These are phyloP conservation scores for Auriscalpium microsporum DNA, from an alignment of 768 basidiomycete genomes.

Conservation along the genomic window DNA sequence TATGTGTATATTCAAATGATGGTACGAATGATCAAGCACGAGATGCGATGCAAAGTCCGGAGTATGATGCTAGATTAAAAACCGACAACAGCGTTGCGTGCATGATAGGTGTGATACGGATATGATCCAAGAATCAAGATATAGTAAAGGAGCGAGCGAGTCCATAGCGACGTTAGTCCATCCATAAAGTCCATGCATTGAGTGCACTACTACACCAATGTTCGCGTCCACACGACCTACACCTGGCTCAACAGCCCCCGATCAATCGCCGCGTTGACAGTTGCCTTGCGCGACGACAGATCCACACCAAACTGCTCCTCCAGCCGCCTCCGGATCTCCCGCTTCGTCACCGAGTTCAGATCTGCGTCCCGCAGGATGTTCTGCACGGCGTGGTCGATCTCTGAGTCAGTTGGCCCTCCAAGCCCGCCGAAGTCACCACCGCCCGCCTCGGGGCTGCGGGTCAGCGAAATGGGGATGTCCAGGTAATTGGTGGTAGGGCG, in stretches of 20 bases:
- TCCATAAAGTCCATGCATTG: too few species aligned
- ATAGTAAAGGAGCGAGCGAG: too few species aligned
- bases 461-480: slow-evolving; percentile 54
- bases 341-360: slow-evolving; percentile 86
- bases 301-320: slow-evolving; percentile 79
- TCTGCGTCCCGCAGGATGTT: slow-evolving; percentile 71
- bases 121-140: too few species aligned
- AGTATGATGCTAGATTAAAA: too few species aligned
- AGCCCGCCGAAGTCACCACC: slow-evolving; percentile 25
- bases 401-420: slow-evolving; percentile 52
- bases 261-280: slow-evolving; percentile 76
- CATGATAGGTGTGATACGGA: too few species aligned
- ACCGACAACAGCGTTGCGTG: too few species aligned
- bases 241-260: slow-evolving; percentile 43
- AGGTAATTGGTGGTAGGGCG: slow-evolving; percentile 72
- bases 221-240: background rate
- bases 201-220: too few species aligned
- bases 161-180: too few species aligned
- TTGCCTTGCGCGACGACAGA: slow-evolving; percentile 57
- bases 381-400: slow-evolving; percentile 69
- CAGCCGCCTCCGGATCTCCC: slow-evolving; percentile 75
- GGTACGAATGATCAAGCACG: too few species aligned
- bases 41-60: too few species aligned
- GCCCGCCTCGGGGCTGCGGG: slow-evolving; percentile 41
- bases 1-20: too few species aligned